Evolutionary conservation across 306 rosid species (phyloP).

Genomic region (Rosa multiflora): DNA sequence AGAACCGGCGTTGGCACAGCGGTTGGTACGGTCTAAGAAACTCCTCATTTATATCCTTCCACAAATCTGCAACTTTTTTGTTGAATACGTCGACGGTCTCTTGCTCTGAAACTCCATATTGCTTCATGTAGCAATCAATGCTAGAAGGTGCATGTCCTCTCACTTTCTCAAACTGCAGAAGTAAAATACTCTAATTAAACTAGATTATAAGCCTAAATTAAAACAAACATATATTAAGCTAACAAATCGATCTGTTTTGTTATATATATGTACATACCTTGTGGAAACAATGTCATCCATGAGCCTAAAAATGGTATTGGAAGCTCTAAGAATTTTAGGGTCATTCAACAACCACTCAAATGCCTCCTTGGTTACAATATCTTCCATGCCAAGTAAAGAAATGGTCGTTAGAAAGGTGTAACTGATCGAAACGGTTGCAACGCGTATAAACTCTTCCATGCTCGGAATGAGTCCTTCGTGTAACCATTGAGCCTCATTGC

Average conservation of each 20-base stretch:
- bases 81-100: too few species aligned
- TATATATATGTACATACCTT: neutral
- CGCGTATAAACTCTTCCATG: slow-evolving; percentile 25
- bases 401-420: neutral
- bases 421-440: neutral
- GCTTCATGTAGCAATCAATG: too few species aligned
- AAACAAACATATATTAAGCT: too few species aligned
- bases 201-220: too few species aligned
- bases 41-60: too few species aligned
- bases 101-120: too few species aligned
- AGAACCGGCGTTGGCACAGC: too few species aligned
- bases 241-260: too few species aligned
- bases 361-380: slow-evolving; percentile 5
- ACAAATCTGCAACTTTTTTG: too few species aligned
- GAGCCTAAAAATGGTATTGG: too few species aligned
- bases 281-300: neutral
- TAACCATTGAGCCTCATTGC: slow-evolving; percentile 38
- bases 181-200: neutral
- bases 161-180: neutral
- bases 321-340: slow-evolving; percentile 9
- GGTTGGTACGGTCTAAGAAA: too few species aligned
- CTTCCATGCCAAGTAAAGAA: slow-evolving; percentile 15
- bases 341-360: neutral
- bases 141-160: neutral
- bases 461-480: slow-evolving; percentile 27